These are phyloP conservation scores for Lignosus rhinocerotis DNA, from an alignment of 1,284 basidiomycete species.

Conservation along the genomic window DNA sequence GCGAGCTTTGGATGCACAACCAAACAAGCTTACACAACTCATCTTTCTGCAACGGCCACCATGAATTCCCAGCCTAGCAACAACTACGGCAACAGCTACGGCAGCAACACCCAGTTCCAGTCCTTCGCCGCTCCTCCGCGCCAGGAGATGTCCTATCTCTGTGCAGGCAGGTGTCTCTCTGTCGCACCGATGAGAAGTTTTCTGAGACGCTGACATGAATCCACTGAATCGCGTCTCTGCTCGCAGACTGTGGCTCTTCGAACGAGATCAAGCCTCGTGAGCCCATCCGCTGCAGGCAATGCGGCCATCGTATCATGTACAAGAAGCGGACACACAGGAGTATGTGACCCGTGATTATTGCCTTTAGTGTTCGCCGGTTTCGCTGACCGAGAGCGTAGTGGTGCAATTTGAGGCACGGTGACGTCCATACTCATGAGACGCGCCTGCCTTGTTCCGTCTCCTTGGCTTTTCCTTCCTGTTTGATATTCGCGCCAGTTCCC, in stretches of 20 bases:
- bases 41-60: constrained; percentile 24
- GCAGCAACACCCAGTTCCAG: constrained; percentile 7
- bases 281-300: constrained; percentile 95
- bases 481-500: background rate
- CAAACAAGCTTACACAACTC: constrained; percentile 29
- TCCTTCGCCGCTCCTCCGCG: constrained; percentile 41
- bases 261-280: constrained; percentile 94
- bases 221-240: background rate
- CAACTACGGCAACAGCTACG: constrained; percentile 12
- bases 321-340: constrained; percentile 96
- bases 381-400: constrained; percentile 46
- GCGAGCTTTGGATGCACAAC: constrained; percentile 20
- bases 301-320: constrained; percentile 99
- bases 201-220: background rate
- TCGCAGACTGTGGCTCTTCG: constrained; percentile 87
- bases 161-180: constrained; percentile 68
- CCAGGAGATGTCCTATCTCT: constrained; percentile 87
- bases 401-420: constrained; percentile 88
- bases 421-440: constrained; percentile 11
- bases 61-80: constrained; percentile 48
- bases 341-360: constrained; percentile 47
- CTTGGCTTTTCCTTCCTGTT: background rate
- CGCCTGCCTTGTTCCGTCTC: background rate
- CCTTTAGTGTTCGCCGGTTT: constrained; percentile 14
- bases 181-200: background rate